phyloP scores from a whole-genome alignment of 352 stramenopile species.

The Blastocystis sp. region DNA sequence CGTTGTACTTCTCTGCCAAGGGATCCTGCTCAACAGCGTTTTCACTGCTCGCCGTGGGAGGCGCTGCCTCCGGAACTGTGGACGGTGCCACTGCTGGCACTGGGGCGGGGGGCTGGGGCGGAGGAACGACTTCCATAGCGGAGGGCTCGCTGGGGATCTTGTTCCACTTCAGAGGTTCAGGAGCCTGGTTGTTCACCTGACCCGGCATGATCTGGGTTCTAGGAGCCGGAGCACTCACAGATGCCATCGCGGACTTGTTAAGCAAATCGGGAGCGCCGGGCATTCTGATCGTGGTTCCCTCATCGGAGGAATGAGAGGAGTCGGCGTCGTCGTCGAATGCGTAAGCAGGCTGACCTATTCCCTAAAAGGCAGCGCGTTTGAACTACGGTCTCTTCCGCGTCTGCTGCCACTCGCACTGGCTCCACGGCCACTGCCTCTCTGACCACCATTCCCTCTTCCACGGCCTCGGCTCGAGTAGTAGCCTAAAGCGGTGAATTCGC shows the following conservation, averaged over 20 bases:
- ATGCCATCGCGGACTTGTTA: background rate
- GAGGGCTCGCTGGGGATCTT: background rate
- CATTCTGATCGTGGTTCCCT: background rate
- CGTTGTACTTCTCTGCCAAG: conserved; percentile 8
- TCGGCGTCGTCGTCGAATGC: background rate
- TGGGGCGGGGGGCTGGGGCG: too few species aligned
- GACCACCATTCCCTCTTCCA: background rate
- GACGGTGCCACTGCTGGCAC: background rate
- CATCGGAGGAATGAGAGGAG: background rate
- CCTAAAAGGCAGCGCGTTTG: background rate
- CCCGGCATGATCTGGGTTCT: background rate
- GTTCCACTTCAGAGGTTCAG: background rate
- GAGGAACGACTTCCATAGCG: background rate
- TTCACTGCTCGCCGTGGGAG: background rate
- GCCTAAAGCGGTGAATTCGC: too few species aligned
- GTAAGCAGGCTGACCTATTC: background rate
- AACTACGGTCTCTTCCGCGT: background rate
- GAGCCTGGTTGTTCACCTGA: background rate
- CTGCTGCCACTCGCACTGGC: too few species aligned
- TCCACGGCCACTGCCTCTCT: background rate
- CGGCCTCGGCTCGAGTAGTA: background rate
- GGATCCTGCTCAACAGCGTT: background rate
- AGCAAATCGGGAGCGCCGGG: background rate
- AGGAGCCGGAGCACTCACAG: background rate
- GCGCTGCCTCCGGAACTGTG: background rate